Evolutionary conservation across 2,329 filamentous ascomycete genomes (phyloP).

Genomic region (Torrubiellomyces zombiae): DNA sequence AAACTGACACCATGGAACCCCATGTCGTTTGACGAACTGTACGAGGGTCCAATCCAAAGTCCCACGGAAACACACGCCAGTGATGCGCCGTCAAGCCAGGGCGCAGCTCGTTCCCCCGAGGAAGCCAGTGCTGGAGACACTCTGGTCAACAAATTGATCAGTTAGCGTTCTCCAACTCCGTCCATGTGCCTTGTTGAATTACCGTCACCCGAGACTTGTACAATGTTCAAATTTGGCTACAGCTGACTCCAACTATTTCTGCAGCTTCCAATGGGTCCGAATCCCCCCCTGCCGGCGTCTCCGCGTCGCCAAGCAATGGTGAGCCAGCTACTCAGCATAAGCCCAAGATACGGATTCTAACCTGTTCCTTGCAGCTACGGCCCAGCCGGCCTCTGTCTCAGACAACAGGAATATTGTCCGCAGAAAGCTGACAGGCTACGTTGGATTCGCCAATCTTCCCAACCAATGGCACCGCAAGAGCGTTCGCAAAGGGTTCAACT

Average conservation of each 20-base stretch:
- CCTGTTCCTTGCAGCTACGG: slow-evolving; percentile 13
- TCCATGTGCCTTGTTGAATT: too few relatives aligned
- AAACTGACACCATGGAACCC: slow-evolving; percentile 25
- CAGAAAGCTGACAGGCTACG: slow-evolving; percentile 94
- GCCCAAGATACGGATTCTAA: slow-evolving; percentile 20
- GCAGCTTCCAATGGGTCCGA: slow-evolving; percentile 30
- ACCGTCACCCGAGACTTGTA: neutral
- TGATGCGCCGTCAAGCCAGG: too few relatives aligned
- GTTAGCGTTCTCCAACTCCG: slow-evolving; percentile 4
- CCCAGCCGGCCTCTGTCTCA: slow-evolving; percentile 30
- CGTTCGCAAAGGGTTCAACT: slow-evolving; percentile 99
- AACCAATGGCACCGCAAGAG: slow-evolving; percentile 99
- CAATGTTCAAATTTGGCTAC: neutral
- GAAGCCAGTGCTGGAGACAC: neutral
- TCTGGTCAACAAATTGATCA: slow-evolving; percentile 5
- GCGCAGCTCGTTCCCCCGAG: too few relatives aligned
- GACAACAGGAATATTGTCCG: slow-evolving; percentile 92
- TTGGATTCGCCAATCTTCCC: slow-evolving; percentile 94
- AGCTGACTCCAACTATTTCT: slow-evolving; percentile 1
- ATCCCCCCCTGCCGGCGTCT: slow-evolving; percentile 24
- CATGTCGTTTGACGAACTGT: slow-evolving; percentile 31
- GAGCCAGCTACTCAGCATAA: slow-evolving; percentile 14
- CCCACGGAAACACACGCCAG: too few relatives aligned
- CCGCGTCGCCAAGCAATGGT: slow-evolving; percentile 23
- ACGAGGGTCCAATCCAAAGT: too few relatives aligned